Percentiles rank a stretch among this genome's conserved stretches.
Evolutionary conservation across 2,329 filamentous ascomycete species (phyloP).

Genomic region (Ilyonectria destructans): DNA sequence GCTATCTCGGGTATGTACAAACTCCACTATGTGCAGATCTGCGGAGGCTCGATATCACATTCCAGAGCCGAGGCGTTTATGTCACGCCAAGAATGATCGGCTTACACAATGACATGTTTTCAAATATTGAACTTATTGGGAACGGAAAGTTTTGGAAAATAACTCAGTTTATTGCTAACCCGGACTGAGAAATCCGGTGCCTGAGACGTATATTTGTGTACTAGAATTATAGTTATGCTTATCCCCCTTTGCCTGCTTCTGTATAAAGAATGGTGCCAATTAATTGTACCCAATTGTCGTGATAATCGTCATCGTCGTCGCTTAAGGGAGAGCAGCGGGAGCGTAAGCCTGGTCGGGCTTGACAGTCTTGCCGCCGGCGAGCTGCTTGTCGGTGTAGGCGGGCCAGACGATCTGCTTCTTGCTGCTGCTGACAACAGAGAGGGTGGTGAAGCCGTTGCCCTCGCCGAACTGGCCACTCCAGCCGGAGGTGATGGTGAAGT

Average conservation of each 20-base stretch:
- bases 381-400: constrained; percentile 68
- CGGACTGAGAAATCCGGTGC: neutral
- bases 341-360: constrained; percentile 66
- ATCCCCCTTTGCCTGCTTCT: neutral
- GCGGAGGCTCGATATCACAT: neutral
- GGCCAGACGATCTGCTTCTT: constrained; percentile 66
- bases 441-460: constrained; percentile 68
- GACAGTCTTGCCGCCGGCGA: constrained; percentile 62
- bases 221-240: constrained; percentile 14
- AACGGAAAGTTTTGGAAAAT: constrained; percentile 4
- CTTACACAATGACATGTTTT: neutral
- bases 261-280: neutral
- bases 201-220: constrained; percentile 7
- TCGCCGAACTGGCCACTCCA: constrained; percentile 71
- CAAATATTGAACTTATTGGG: neutral
- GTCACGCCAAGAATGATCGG: neutral
- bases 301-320: neutral
- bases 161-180: constrained; percentile 19
- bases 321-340: constrained; percentile 49
- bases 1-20: neutral
- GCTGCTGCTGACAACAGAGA: constrained; percentile 64
- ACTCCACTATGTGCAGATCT: neutral
- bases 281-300: neutral
- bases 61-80: neutral
- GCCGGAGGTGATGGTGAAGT: constrained; percentile 67